Evolutionary conservation across 192 early-diverging fungal genomes (phyloP).

Genomic region (Podila horticola): DNA sequence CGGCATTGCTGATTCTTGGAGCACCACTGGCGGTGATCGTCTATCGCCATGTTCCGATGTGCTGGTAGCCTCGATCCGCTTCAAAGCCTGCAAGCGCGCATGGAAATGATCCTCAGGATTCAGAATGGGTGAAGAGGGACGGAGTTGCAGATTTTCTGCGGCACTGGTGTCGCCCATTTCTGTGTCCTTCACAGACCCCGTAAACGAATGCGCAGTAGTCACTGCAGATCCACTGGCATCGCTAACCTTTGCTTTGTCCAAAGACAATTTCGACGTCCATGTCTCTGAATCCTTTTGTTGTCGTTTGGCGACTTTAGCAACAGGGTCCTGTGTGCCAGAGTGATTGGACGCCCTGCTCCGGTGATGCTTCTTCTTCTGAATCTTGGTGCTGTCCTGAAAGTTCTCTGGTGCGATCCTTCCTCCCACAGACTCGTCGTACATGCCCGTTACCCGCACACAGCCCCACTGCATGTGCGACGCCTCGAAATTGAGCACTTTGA

Average conservation of each 20-base stretch:
- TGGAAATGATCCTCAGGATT: conserved; percentile 14
- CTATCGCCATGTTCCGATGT: background rate
- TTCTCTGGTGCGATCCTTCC: conserved; percentile 29
- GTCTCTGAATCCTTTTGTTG: conserved; percentile 12
- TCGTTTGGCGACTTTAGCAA: conserved; percentile 12
- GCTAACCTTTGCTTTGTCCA: no score
- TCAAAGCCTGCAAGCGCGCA: conserved; percentile 16
- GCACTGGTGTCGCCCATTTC: background rate
- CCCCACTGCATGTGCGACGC: conserved; percentile 50
- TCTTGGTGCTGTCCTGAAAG: conserved; percentile 31
- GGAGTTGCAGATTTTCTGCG: background rate
- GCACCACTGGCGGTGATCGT: background rate
- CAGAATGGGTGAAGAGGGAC: background rate
- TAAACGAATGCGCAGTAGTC: no score
- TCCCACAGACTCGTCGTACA: conserved; percentile 51
- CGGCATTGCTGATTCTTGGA: conserved; percentile 30
- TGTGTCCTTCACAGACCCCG: background rate
- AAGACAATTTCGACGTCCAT: no score
- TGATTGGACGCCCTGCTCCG: conserved; percentile 13
- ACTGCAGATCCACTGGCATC: no score
- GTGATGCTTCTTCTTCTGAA: conserved; percentile 31
- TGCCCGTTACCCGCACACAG: conserved; percentile 38
- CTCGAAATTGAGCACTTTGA: conserved; percentile 48
- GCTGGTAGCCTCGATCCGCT: conserved; percentile 1
- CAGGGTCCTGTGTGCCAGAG: background rate